Evolutionary conservation across 2,329 filamentous ascomycete species (phyloP).

Genomic region (Nigrograna mackinnonii): DNA sequence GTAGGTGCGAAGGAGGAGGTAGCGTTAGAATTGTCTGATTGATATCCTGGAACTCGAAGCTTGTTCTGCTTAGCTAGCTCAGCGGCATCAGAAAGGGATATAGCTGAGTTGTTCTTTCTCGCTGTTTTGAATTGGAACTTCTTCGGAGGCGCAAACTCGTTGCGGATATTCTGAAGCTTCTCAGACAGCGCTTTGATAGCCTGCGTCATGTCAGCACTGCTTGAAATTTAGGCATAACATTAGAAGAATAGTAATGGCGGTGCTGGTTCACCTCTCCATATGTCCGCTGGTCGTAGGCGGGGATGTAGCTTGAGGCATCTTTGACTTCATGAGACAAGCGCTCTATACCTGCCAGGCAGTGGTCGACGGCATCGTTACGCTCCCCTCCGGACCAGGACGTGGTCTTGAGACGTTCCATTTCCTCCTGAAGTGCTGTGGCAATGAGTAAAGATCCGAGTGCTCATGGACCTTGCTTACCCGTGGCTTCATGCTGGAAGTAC

Average conservation of each 20-base stretch:
- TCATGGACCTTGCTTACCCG: constrained; percentile 53
- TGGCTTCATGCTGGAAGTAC: constrained; percentile 77
- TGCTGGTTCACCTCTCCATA: constrained; percentile 69
- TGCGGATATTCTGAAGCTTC: constrained; percentile 72
- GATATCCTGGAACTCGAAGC: constrained; percentile 45
- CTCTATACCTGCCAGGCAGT: constrained; percentile 78
- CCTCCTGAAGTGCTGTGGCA: constrained; percentile 71
- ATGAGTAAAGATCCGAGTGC: constrained; percentile 11
- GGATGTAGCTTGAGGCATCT: constrained; percentile 79
- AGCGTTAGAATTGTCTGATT: constrained; percentile 40
- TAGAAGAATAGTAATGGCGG: background rate
- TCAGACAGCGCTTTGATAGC: constrained; percentile 81
- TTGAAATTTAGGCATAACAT: background rate
- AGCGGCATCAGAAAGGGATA: constrained; percentile 60
- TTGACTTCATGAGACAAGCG: constrained; percentile 81
- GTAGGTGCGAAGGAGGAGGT: constrained; percentile 48
- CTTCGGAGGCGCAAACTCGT: constrained; percentile 70
- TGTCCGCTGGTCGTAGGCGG: constrained; percentile 85
- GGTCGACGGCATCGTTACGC: constrained; percentile 78
- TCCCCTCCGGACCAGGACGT: constrained; percentile 70
- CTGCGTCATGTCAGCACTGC: constrained; percentile 46
- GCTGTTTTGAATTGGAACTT: constrained; percentile 80
- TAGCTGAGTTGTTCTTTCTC: constrained; percentile 57
- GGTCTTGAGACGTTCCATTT: constrained; percentile 70
- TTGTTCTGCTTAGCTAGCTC: constrained; percentile 55